Evolutionary conservation across 208 protist genomes (phyloP).

Genomic region (Endotrypanum monterogeii): DNA sequence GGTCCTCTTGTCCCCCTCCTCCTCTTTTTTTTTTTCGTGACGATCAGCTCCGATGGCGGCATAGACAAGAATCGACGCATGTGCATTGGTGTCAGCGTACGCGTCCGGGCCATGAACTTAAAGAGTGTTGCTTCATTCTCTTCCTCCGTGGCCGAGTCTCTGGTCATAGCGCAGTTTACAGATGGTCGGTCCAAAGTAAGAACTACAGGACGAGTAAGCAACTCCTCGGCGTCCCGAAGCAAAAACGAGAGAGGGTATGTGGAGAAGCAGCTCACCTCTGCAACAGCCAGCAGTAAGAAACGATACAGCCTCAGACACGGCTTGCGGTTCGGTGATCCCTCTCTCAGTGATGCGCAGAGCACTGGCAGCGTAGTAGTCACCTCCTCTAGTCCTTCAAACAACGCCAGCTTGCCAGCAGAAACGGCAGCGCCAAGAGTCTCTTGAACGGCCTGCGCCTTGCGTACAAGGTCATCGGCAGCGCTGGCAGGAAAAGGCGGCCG

Average conservation of each 20-base stretch:
- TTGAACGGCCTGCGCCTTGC: conserved; percentile 30
- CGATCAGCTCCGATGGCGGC: neutral
- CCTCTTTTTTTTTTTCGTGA: neutral
- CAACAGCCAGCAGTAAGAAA: conserved; percentile 37
- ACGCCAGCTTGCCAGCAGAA: conserved; percentile 20
- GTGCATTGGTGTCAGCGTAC: conserved; percentile 39
- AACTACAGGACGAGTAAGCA: conserved; percentile 19
- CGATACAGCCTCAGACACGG: conserved; percentile 61
- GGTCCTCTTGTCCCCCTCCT: too few species aligned
- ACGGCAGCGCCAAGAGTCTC: conserved; percentile 11
- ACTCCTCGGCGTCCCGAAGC: conserved; percentile 34
- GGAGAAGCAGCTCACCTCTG: conserved; percentile 38
- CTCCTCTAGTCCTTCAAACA: conserved; percentile 31
- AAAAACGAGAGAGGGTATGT: conserved; percentile 66
- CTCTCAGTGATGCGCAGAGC: conserved; percentile 62
- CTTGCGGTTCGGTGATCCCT: conserved; percentile 39
- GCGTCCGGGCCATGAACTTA: conserved; percentile 38
- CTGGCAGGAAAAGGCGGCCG: conserved; percentile 66
- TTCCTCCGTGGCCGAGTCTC: neutral
- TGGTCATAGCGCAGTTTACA: too few species aligned
- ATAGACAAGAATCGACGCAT: conserved; percentile 58
- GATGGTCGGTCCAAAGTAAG: neutral
- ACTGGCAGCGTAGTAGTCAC: conserved; percentile 74
- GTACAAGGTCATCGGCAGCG: conserved; percentile 12
- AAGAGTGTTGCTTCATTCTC: conserved; percentile 55